These are phyloP conservation scores for Croton laevigatus DNA, from an alignment of 441 rosid genomes.

Conservation along the genomic window DNA sequence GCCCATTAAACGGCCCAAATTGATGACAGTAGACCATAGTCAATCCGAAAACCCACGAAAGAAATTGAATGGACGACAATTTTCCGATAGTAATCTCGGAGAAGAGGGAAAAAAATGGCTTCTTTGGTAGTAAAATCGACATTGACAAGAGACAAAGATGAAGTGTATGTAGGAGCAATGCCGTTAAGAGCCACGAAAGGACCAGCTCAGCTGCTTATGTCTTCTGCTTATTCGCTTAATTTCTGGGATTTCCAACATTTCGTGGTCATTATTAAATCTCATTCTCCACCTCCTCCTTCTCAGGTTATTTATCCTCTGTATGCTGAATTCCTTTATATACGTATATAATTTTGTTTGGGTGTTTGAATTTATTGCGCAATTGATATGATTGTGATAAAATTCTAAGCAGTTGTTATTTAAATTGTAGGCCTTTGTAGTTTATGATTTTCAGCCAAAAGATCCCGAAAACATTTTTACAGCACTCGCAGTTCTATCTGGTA, in stretches of 20 bases:
- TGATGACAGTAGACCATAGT: not conserved
- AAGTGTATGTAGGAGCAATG: slow-evolving; percentile 58
- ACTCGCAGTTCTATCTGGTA: slow-evolving; percentile 52
- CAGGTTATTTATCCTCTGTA: slow-evolving; percentile 34
- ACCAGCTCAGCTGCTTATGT: slow-evolving; percentile 51
- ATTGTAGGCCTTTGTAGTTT: slow-evolving; percentile 42
- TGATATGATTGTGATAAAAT: not conserved
- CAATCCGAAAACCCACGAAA: not conserved
- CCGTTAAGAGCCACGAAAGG: slow-evolving; percentile 63
- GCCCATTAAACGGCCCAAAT: not conserved
- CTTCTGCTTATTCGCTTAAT: slow-evolving; percentile 59
- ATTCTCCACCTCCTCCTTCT: slow-evolving; percentile 25
- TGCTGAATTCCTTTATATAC: no score
- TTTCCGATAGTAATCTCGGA: not conserved
- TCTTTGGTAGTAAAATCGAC: slow-evolving; percentile 22
- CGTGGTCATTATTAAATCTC: slow-evolving; percentile 64
- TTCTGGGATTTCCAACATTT: slow-evolving; percentile 62
- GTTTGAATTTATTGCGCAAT: no score
- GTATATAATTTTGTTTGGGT: no score
- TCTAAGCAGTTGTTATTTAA: not conserved
- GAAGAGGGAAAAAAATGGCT: slow-evolving; percentile 27
- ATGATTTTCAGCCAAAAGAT: slow-evolving; percentile 75
- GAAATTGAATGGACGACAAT: not conserved
- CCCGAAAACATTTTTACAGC: slow-evolving; percentile 63
- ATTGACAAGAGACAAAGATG: slow-evolving; percentile 35